These are phyloP conservation scores for Colletotrichum melonis DNA, from an alignment of 2,329 filamentous ascomycete genomes.

Conservation along the genomic window DNA sequence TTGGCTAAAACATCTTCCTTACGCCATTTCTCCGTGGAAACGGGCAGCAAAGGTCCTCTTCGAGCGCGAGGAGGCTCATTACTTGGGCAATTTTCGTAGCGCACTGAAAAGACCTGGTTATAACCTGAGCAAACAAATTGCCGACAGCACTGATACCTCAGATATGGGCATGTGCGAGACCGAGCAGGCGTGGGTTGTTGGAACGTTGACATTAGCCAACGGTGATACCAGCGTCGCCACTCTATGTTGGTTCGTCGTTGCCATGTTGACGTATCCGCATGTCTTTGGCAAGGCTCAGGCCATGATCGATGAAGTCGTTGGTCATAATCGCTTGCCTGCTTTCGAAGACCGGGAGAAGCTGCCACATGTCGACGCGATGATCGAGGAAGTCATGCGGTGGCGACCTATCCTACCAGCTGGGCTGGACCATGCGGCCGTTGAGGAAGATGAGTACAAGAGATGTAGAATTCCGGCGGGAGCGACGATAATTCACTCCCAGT, in stretches of 20 bases:
- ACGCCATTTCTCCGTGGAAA: slow-evolving; percentile 25
- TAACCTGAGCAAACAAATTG: slow-evolving; percentile 10
- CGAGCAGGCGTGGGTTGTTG: not conserved
- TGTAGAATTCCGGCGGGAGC: slow-evolving; percentile 45
- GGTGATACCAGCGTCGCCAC: not conserved
- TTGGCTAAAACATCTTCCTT: slow-evolving; percentile 10
- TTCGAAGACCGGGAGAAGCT: slow-evolving; percentile 41
- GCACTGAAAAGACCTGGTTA: not conserved
- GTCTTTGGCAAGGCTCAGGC: slow-evolving; percentile 50
- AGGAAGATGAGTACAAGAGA: slow-evolving; percentile 41
- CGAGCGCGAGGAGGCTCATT: not conserved
- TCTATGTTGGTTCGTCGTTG: slow-evolving; percentile 43
- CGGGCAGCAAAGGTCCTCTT: not conserved
- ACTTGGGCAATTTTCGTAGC: slow-evolving; percentile 3
- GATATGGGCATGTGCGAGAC: not conserved
- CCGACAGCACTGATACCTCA: not conserved
- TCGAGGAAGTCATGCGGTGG: slow-evolving; percentile 47
- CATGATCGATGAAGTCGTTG: slow-evolving; percentile 51
- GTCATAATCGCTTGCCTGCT: slow-evolving; percentile 42
- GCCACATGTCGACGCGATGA: slow-evolving; percentile 43
- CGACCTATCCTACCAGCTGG: slow-evolving; percentile 46
- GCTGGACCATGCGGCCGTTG: slow-evolving; percentile 50
- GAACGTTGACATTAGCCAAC: slow-evolving; percentile 4
- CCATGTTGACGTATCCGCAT: slow-evolving; percentile 39
- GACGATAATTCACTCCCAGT: slow-evolving; percentile 54